These are phyloP conservation scores for Chlamydomonas reinhardtii DNA, from an alignment of 163 green algal species.

Conservation along the genomic window DNA sequence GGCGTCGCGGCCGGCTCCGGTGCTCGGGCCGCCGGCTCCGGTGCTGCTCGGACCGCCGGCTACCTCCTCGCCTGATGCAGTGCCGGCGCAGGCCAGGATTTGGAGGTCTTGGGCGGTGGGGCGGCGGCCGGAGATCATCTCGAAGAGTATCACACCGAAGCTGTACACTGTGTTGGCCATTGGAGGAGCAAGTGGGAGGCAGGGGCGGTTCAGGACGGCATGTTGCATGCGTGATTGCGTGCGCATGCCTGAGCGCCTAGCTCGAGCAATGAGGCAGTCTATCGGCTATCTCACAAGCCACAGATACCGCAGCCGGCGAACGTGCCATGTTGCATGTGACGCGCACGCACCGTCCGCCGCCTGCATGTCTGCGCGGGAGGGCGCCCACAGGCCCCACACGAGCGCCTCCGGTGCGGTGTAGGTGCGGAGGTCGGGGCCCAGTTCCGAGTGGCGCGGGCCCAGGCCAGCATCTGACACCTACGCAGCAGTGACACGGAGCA, in stretches of 20 bases:
- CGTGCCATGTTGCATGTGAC: too few species aligned
- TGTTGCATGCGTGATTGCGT: too few species aligned
- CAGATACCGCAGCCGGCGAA: too few species aligned
- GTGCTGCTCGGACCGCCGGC: not conserved
- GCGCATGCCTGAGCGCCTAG: too few species aligned
- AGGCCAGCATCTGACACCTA: constrained; percentile 12
- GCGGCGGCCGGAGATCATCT: not conserved
- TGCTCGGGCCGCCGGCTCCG: not conserved
- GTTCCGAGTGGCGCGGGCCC: not conserved
- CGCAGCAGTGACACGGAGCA: not conserved
- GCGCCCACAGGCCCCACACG: too few species aligned
- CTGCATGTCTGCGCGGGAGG: not conserved
- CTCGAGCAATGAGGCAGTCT: too few species aligned
- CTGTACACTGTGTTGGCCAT: constrained; percentile 28
- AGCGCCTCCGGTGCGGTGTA: constrained; percentile 18
- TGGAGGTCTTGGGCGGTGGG: not conserved
- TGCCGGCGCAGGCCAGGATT: not conserved
- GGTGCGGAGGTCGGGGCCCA: not conserved
- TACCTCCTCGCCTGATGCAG: too few species aligned
- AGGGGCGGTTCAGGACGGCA: not conserved
- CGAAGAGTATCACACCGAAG: constrained; percentile 15
- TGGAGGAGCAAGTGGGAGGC: too few species aligned
- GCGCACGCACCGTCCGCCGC: constrained; percentile 18
- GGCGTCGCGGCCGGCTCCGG: not conserved
- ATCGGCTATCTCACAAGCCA: too few species aligned